Conservation (phyloP, 192 early-diverging fungal species). For the Linnemannia zychae region DNA sequence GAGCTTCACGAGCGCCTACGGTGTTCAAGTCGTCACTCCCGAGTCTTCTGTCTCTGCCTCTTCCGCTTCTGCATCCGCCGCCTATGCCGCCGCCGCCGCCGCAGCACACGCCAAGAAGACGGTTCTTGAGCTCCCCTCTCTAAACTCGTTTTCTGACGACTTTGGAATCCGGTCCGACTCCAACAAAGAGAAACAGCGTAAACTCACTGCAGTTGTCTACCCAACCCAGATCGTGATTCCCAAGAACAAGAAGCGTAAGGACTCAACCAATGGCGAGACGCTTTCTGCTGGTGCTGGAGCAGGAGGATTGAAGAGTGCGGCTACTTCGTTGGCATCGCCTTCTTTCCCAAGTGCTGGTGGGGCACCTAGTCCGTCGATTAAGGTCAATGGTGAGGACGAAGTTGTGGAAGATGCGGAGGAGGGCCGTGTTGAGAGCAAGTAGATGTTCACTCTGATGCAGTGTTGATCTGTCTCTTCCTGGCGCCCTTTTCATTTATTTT, state of each 20-base stretch:
- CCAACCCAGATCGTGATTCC: constrained; percentile 52
- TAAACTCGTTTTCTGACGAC: constrained; percentile 53
- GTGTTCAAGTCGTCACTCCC: constrained; percentile 28
- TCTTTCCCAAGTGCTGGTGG: not conserved
- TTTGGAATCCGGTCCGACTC: constrained; percentile 20
- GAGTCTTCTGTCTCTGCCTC: not conserved
- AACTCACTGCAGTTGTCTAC: constrained; percentile 46
- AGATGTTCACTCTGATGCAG: too few species aligned
- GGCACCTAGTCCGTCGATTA: constrained; percentile 14
- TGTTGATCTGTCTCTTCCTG: too few species aligned
- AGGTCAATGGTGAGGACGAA: constrained; percentile 9
- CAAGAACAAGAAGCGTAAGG: constrained; percentile 37
- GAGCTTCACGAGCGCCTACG: constrained; percentile 51
- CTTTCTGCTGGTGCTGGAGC: not conserved
- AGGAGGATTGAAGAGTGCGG: constrained; percentile 19
- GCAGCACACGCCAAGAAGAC: constrained; percentile 19
- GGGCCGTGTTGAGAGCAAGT: too few species aligned
- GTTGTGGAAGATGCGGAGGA: not conserved
- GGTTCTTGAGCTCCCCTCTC: constrained; percentile 40
- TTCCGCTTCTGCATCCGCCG: not conserved
- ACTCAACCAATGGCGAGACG: not conserved
- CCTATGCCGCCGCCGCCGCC: not conserved
- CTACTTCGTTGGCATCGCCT: constrained; percentile 13
- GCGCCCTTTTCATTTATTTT: too few species aligned
- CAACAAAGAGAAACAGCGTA: constrained; percentile 30